Percentiles rank a stretch among this genome's conserved stretches.
Evolutionary conservation across 2,329 filamentous ascomycete genomes (phyloP).

Genomic region (Fusarium pseudonygamai): DNA sequence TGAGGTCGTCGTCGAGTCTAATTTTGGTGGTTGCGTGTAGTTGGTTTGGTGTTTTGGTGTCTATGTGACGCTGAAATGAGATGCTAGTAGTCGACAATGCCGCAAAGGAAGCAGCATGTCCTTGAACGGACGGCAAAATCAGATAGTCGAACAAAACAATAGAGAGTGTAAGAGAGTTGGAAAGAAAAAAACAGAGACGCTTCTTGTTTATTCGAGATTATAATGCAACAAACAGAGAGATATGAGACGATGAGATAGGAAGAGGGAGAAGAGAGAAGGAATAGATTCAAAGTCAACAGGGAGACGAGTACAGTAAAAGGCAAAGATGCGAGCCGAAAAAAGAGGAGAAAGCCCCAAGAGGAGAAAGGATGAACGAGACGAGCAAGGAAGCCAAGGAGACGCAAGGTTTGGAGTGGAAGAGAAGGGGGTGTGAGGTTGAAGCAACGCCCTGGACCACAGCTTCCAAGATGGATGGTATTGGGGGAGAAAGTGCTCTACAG

Average conservation of each 20-base stretch:
- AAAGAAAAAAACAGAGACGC: slow-evolving; percentile 31
- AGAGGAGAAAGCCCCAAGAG: slow-evolving; percentile 33
- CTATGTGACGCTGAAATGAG: slow-evolving; percentile 42
- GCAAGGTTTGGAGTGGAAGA: slow-evolving; percentile 24
- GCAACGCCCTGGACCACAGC: slow-evolving; percentile 17
- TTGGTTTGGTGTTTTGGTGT: background rate
- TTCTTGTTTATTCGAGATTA: slow-evolving; percentile 23
- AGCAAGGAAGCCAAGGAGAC: slow-evolving; percentile 30
- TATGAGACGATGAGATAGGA: slow-evolving; percentile 26
- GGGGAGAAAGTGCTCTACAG: background rate
- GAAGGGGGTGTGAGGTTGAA: slow-evolving; percentile 22
- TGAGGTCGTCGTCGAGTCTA: slow-evolving; percentile 25
- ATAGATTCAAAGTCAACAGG: slow-evolving; percentile 20
- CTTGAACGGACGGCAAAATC: slow-evolving; percentile 26
- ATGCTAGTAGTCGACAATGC: slow-evolving; percentile 40
- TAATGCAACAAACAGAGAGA: slow-evolving; percentile 26
- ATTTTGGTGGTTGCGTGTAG: slow-evolving; percentile 15
- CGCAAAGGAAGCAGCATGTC: slow-evolving; percentile 42
- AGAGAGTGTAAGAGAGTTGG: slow-evolving; percentile 20
- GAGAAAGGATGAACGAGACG: slow-evolving; percentile 31
- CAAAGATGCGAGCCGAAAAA: slow-evolving; percentile 5
- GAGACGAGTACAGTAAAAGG: slow-evolving; percentile 15
- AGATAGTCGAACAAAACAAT: slow-evolving; percentile 11
- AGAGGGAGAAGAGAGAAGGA: slow-evolving; percentile 13
- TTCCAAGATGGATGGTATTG: background rate